Percentiles rank a stretch among this genome's conserved stretches.
Conservation (phyloP, 2,329 filamentous ascomycete species). For the Davidsoniella australis region DNA sequence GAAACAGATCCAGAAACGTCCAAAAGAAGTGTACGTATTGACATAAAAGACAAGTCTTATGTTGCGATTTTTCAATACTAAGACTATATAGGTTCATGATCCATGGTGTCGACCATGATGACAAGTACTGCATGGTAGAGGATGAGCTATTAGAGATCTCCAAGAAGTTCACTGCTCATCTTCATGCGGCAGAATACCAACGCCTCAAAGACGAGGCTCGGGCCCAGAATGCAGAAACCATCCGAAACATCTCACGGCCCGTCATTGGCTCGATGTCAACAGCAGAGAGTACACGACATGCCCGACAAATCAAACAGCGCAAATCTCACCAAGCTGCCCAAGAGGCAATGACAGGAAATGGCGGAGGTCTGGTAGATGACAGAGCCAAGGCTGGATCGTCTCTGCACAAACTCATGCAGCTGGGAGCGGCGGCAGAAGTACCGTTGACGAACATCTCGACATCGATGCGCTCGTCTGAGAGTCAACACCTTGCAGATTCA, state of each 20-base stretch:
- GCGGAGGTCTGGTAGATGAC: conserved; percentile 18
- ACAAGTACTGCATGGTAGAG: conserved; percentile 67
- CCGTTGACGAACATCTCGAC: neutral
- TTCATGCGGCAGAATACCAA: conserved; percentile 63
- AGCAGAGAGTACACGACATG: conserved; percentile 21
- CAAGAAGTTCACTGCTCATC: conserved; percentile 52
- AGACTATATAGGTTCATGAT: conserved; percentile 38
- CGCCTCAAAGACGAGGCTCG: conserved; percentile 43
- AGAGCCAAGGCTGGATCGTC: conserved; percentile 1
- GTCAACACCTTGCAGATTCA: no score
- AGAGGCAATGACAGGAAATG: neutral
- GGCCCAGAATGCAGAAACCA: conserved; percentile 34
- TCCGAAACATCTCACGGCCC: conserved; percentile 33
- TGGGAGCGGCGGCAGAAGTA: neutral
- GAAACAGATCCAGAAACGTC: no score
- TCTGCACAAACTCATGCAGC: neutral
- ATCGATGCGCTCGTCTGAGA: no score
- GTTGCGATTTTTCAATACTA: neutral
- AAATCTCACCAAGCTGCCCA: conserved; percentile 5
- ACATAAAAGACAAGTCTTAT: no score
- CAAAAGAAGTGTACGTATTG: no score
- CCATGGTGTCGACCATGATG: conserved; percentile 47
- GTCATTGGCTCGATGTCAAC: conserved; percentile 18
- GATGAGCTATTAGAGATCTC: conserved; percentile 58
- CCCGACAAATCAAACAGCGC: conserved; percentile 14